These are phyloP conservation scores for Fraxinus floribunda DNA, from an alignment of 305 asterid genomes.

Conservation along the genomic window DNA sequence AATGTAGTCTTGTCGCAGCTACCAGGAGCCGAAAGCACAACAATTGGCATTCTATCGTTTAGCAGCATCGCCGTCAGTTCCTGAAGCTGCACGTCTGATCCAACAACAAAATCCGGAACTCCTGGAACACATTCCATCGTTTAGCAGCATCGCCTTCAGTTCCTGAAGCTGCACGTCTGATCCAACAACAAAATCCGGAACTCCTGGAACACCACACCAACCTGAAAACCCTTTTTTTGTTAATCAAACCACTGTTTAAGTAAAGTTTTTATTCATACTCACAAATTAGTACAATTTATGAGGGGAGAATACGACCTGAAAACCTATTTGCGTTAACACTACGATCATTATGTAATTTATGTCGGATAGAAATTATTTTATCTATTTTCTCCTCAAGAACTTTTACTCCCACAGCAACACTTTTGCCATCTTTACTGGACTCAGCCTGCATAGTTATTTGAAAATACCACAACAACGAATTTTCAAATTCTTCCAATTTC, in stretches of 20 bases:
- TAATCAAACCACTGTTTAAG: neutral
- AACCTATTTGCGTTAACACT: neutral
- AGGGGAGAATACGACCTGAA: neutral
- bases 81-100: slow-evolving; percentile 24
- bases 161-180: slow-evolving; percentile 21
- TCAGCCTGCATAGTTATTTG: slow-evolving; percentile 17
- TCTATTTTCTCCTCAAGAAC: slow-evolving; percentile 5
- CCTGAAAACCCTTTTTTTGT: slow-evolving; percentile 10
- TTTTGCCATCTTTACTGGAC: slow-evolving; percentile 16
- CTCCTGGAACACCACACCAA: slow-evolving; percentile 20
- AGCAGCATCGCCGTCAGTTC: slow-evolving; percentile 27
- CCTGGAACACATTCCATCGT: too few relatives aligned
- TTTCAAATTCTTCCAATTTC: slow-evolving; percentile 18
- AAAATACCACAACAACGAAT: slow-evolving; percentile 21
- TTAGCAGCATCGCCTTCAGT: too few relatives aligned
- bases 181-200: slow-evolving; percentile 29
- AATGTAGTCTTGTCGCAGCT: slow-evolving; percentile 40
- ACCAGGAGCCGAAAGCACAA: slow-evolving; percentile 40
- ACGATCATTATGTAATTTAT: neutral
- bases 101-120: slow-evolving; percentile 30
- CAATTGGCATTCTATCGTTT: slow-evolving; percentile 7
- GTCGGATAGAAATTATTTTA: neutral
- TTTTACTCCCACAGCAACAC: slow-evolving; percentile 7
- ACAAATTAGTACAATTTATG: neutral
- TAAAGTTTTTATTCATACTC: neutral